phyloP scores from a whole-genome alignment of 805 yeast genomes.

The Huiozyma naganishii region DNA sequence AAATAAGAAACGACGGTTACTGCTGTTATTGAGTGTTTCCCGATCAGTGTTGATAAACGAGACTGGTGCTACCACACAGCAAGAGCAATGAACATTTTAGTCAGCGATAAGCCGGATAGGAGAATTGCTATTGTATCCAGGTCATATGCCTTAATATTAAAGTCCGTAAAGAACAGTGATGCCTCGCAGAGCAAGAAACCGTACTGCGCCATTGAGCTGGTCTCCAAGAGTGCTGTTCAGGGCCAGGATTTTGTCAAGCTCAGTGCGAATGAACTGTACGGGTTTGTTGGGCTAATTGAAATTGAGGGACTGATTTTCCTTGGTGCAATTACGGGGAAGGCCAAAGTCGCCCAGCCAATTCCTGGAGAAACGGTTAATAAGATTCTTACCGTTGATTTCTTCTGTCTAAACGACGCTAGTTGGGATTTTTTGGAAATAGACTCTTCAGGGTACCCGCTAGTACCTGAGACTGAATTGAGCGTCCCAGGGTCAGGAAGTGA shows the following conservation, averaged over 20 bases:
- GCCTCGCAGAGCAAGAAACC: conserved; percentile 20
- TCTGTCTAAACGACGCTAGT: conserved; percentile 53
- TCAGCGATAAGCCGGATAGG: conserved; percentile 22
- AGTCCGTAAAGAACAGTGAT: conserved; percentile 28
- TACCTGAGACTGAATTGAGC: conserved; percentile 26
- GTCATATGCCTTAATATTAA: conserved; percentile 37
- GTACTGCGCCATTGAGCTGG: conserved; percentile 40
- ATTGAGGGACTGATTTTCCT: conserved; percentile 58
- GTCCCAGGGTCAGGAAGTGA: conserved; percentile 5
- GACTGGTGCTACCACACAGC: too few species aligned
- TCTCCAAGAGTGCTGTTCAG: conserved; percentile 30
- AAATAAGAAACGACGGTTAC: too few species aligned
- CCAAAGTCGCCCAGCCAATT: conserved; percentile 73
- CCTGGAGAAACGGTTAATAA: conserved; percentile 70
- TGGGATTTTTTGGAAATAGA: conserved; percentile 79
- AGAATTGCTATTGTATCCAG: conserved; percentile 26
- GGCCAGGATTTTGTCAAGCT: conserved; percentile 32
- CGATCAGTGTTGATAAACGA: too few species aligned
- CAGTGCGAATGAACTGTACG: conserved; percentile 39
- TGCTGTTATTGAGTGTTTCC: too few species aligned
- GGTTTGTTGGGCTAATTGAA: conserved; percentile 74
- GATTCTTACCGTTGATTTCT: conserved; percentile 78
- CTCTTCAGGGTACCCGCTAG: conserved; percentile 52
- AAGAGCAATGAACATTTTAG: conserved; percentile 17
- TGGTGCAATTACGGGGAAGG: conserved; percentile 67